phyloP scores from a whole-genome alignment of 495 filamentous ascomycete genomes.

The Glarea lozoyensis region DNA sequence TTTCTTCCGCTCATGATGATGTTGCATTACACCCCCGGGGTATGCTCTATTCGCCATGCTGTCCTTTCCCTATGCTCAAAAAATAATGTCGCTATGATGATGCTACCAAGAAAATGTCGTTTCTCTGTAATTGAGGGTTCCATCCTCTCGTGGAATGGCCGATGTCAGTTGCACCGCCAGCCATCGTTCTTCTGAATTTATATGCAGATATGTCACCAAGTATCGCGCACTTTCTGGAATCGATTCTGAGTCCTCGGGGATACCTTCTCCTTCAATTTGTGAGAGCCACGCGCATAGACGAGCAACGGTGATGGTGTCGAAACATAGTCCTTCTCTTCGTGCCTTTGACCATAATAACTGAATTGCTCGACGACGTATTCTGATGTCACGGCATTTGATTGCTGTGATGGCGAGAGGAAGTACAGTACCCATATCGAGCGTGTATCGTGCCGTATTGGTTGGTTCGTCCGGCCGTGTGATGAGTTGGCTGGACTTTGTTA shows the following conservation, averaged over 20 bases:
- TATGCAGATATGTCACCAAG: constrained; percentile 20
- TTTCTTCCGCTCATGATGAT: no score
- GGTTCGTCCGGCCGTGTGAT: constrained; percentile 17
- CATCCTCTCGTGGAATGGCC: constrained; percentile 10
- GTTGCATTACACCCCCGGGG: no score
- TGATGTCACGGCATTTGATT: constrained; percentile 35
- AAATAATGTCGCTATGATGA: neutral
- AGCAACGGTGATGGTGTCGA: constrained; percentile 20
- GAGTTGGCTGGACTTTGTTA: constrained; percentile 17
- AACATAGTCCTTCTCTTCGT: constrained; percentile 38
- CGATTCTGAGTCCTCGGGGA: constrained; percentile 16
- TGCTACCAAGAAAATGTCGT: constrained; percentile 23
- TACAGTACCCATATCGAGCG: constrained; percentile 30
- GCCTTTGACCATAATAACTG: constrained; percentile 27
- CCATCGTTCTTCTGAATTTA: constrained; percentile 20
- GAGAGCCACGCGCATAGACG: constrained; percentile 19
- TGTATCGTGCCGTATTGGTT: constrained; percentile 17
- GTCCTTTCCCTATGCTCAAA: neutral
- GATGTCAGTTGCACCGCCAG: constrained; percentile 19
- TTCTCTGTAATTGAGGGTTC: constrained; percentile 15
- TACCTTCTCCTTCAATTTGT: constrained; percentile 20
- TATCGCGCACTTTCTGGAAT: constrained; percentile 16
- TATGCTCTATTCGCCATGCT: constrained; percentile 1
- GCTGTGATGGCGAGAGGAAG: constrained; percentile 29
- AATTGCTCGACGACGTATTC: constrained; percentile 35